Base-by-base conservation (phyloP, 2,329 filamentous ascomycete genomes). In the Clonostachys rosea region DNA sequence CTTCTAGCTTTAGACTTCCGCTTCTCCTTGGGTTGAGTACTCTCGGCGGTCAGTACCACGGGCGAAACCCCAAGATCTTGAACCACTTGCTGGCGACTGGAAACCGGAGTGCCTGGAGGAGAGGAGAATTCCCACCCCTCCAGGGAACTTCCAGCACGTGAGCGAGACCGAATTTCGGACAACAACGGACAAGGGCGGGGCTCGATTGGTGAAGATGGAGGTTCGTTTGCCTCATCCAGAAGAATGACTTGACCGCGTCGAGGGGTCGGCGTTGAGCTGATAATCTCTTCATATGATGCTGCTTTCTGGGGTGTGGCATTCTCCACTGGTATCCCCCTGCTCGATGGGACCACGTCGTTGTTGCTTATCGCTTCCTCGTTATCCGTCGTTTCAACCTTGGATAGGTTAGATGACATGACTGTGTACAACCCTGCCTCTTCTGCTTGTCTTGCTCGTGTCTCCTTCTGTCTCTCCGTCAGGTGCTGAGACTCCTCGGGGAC, bases 401-500 rank as follows among this genome's bases (percentile, higher is more conserved):
- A 52, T 5, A 59, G 55, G 51, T 76, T 84, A 2, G 83, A 84
- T 33, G 74, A 74, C 24, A 91, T 73, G 17, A 85, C 80, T 1
- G 86, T 75, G 54, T 91, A 92, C 51, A 92, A 71, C 1, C 75
- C 75, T 14, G 80, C 78, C 20, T 78, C 79, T 52, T 86, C 82
- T 42, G 76, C 76, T 60, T 95, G 89, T 44, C 86, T 77, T 55
- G 89, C 83, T 42, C 83, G 79, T 40, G 92, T 82, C 56, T 95
- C 89, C 57, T 78, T 85, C 61, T 95, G 90, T 40, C 83, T 79
- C 35, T 91, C 87, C 0, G 90, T 95, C 43, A 95, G 69, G 16
- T 84, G 67, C 55, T 94, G 89, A 1, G 87, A 89, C 47, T 89
- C 84, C 3, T 75, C 59, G 1, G 63, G 66, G 13, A 68, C n/a